Percentiles rank a stretch among this genome's conserved stretches.
Conservation (phyloP, 805 yeast genomes). For the Schizosaccharomyces osmophilus region DNA sequence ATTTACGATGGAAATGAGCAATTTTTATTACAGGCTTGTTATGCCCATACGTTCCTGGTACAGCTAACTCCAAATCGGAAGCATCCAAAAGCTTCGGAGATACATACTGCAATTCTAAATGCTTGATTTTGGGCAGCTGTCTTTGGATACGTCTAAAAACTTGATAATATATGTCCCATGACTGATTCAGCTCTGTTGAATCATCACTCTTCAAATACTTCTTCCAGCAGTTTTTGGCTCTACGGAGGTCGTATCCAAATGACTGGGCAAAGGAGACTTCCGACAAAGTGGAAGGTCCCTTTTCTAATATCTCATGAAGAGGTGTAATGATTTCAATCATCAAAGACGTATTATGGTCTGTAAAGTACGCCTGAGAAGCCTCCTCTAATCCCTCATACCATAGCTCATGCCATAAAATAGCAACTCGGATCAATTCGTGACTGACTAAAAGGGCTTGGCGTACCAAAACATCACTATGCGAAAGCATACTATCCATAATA, state of each 20-base stretch:
- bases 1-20: constrained; percentile 50
- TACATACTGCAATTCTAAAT: constrained; percentile 73
- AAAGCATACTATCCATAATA: constrained; percentile 75
- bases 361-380: constrained; percentile 79
- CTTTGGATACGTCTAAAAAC: constrained; percentile 78
- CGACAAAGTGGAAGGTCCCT: constrained; percentile 71
- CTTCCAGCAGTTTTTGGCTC: constrained; percentile 81
- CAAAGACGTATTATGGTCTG: constrained; percentile 79
- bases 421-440: constrained; percentile 75
- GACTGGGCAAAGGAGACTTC: constrained; percentile 82
- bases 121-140: constrained; percentile 65
- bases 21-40: constrained; percentile 59
- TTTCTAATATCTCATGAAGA: constrained; percentile 54
- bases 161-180: constrained; percentile 93
- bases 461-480: constrained; percentile 61
- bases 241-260: constrained; percentile 75
- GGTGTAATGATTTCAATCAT: constrained; percentile 90
- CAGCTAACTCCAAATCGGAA: constrained; percentile 57
- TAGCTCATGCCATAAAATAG: constrained; percentile 89
- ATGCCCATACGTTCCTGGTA: constrained; percentile 79
- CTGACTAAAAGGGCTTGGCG: constrained; percentile 84
- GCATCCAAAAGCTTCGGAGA: constrained; percentile 73
- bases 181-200: constrained; percentile 71
- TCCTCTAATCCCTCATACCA: constrained; percentile 97
- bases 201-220: constrained; percentile 68